phyloP scores from a whole-genome alignment of 2,329 filamentous ascomycete species.

The Alternaria sp. region DNA sequence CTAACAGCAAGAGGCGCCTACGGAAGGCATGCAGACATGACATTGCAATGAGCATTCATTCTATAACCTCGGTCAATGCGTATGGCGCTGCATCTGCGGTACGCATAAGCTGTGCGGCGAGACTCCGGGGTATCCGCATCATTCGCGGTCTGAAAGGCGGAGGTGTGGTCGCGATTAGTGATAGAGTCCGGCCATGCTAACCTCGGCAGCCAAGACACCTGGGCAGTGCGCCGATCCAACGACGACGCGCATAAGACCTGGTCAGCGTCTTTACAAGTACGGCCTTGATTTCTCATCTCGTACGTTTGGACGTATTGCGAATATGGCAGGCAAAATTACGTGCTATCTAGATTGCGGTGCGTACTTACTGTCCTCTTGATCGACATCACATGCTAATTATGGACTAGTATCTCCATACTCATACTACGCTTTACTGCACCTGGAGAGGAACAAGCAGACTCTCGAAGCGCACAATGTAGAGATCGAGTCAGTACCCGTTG shows the following conservation, averaged over 20 bases:
- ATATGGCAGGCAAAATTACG: constrained; percentile 68
- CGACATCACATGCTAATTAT: constrained; percentile 13
- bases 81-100: background rate
- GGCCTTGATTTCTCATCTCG: constrained; percentile 18
- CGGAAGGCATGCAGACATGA: background rate
- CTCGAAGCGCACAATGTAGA: constrained; percentile 66
- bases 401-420: constrained; percentile 67
- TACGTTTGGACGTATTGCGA: constrained; percentile 10
- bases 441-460: constrained; percentile 62
- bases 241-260: constrained; percentile 6
- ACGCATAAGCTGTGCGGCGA: background rate
- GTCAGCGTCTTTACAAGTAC: background rate
- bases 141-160: background rate
- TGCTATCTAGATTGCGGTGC: constrained; percentile 71
- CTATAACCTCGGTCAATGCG: background rate
- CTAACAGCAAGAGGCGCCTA: background rate
- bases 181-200: constrained; percentile 15
- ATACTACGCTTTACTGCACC: constrained; percentile 62
- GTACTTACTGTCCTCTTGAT: constrained; percentile 22
- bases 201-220: constrained; percentile 35
- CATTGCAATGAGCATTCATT: constrained; percentile 3
- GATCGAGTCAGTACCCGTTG: constrained; percentile 64
- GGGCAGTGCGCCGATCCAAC: background rate
- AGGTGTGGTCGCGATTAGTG: constrained; percentile 26
- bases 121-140: constrained; percentile 8